phyloP scores from a whole-genome alignment of 1,139 yeast genomes.

The Ogataea hybrid region DNA sequence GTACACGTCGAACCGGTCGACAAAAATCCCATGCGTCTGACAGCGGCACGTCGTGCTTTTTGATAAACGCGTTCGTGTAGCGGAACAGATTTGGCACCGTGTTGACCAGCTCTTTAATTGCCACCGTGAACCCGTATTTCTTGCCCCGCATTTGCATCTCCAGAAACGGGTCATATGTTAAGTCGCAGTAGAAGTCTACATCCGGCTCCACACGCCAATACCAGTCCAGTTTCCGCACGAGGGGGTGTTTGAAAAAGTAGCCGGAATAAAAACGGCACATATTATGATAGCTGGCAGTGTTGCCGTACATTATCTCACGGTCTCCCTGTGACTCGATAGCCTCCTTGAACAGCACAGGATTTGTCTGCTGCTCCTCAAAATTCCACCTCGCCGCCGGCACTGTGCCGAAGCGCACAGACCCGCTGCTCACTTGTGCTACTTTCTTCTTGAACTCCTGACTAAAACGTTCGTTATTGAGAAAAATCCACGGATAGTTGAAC shows the following conservation, averaged over 20 bases:
- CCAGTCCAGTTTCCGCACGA: slow-evolving; percentile 72
- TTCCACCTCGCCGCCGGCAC: slow-evolving; percentile 57
- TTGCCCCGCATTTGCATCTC: slow-evolving; percentile 72
- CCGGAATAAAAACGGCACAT: slow-evolving; percentile 79
- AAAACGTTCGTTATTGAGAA: slow-evolving; percentile 77
- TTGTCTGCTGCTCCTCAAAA: slow-evolving; percentile 40
- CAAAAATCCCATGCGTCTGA: slow-evolving; percentile 63
- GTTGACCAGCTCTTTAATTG: slow-evolving; percentile 69
- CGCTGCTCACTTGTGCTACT: slow-evolving; percentile 49
- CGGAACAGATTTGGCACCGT: slow-evolving; percentile 81
- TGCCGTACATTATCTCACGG: slow-evolving; percentile 77
- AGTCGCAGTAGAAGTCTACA: slow-evolving; percentile 83
- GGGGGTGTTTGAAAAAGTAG: slow-evolving; percentile 68
- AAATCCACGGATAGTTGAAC: slow-evolving; percentile 88
- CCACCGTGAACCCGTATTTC: slow-evolving; percentile 79
- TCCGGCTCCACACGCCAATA: slow-evolving; percentile 96
- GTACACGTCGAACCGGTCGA: slow-evolving; percentile 33
- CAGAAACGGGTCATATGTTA: slow-evolving; percentile 85
- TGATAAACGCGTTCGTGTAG: slow-evolving; percentile 63
- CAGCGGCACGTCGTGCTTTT: slow-evolving; percentile 38
- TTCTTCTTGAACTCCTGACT: slow-evolving; percentile 55
- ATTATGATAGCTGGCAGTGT: slow-evolving; percentile 66
- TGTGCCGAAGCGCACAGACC: slow-evolving; percentile 63
- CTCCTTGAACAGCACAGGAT: slow-evolving; percentile 42
- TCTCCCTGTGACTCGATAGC: slow-evolving; percentile 73